Percentiles rank a stretch among this genome's conserved stretches.
phyloP scores from a whole-genome alignment of 805 yeast genomes.

The Metschnikowia orientalis region DNA sequence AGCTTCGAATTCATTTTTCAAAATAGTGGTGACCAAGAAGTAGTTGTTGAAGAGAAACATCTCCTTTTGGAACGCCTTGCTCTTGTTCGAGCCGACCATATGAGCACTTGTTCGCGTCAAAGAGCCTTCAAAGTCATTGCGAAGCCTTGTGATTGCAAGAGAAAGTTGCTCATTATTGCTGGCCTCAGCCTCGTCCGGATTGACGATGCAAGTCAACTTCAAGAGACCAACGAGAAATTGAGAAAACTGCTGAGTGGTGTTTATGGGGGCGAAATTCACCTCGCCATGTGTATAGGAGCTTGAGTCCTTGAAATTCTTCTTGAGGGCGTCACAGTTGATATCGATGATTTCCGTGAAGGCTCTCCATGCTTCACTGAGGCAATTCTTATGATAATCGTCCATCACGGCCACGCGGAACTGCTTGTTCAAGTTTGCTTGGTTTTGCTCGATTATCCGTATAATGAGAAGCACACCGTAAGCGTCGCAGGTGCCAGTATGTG shows the following conservation, averaged over 20 bases:
- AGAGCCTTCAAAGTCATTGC: conserved; percentile 76
- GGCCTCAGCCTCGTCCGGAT: conserved; percentile 17
- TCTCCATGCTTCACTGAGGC: conserved; percentile 78
- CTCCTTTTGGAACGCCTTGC: conserved; percentile 51
- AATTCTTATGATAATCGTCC: conserved; percentile 65
- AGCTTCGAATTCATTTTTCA: conserved; percentile 37
- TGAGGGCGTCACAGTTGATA: conserved; percentile 67
- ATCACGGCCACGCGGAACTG: conserved; percentile 61
- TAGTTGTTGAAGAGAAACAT: conserved; percentile 71
- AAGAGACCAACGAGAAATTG: conserved; percentile 67
- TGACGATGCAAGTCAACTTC: conserved; percentile 37
- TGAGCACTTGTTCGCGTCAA: conserved; percentile 64
- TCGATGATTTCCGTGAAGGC: conserved; percentile 74
- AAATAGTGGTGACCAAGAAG: conserved; percentile 55
- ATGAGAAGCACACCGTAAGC: conserved; percentile 73
- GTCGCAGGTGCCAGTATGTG: conserved; percentile 55
- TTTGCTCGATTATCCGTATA: conserved; percentile 63
- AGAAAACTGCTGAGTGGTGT: conserved; percentile 76
- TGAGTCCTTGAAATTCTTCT: conserved; percentile 41
- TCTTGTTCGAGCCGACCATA: conserved; percentile 26
- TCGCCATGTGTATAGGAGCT: conserved; percentile 18
- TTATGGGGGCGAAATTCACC: conserved; percentile 37
- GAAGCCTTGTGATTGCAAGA: conserved; percentile 60
- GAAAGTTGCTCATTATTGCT: conserved; percentile 65
- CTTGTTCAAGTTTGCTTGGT: conserved; percentile 63